phyloP scores from a whole-genome alignment of 371 early-diverging fungal species.

The Lichtheimia corymbifera region DNA sequence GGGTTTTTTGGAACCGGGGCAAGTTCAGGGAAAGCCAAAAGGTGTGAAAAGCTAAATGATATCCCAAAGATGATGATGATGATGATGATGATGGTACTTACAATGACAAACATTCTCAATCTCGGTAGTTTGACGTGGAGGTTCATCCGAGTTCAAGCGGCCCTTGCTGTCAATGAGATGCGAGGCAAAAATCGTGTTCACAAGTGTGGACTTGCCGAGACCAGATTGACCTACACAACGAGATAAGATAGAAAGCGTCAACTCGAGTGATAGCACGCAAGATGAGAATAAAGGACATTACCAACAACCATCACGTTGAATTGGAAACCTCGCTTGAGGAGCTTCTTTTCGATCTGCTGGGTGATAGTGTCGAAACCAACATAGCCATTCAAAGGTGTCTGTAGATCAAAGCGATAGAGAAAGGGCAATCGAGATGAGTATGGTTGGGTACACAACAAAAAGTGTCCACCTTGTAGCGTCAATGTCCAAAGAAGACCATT shows the following conservation, averaged over 20 bases:
- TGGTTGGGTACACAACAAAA: too few relatives aligned
- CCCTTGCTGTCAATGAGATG: constrained; percentile 84
- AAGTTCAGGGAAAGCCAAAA: neutral
- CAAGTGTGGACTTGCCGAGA: constrained; percentile 97
- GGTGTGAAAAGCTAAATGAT: neutral
- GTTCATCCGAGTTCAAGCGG: constrained; percentile 69
- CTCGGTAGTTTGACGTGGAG: constrained; percentile 82
- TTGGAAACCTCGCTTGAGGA: constrained; percentile 91
- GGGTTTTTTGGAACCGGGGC: neutral
- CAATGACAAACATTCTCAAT: constrained; percentile 78
- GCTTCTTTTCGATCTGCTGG: constrained; percentile 90
- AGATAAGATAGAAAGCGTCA: neutral
- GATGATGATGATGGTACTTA: constrained; percentile 29
- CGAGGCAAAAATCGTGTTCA: constrained; percentile 90
- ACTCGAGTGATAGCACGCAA: neutral
- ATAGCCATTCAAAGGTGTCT: constrained; percentile 73
- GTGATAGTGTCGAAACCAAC: constrained; percentile 97
- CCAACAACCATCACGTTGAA: constrained; percentile 96
- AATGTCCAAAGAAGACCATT: neutral
- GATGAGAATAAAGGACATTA: constrained; percentile 23
- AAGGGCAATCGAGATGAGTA: neutral
- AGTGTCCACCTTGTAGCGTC: too few relatives aligned
- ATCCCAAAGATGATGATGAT: neutral
- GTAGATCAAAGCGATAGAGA: neutral
- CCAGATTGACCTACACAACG: constrained; percentile 84